Evolutionary conservation across 768 basidiomycete genomes (phyloP), one percentile per base, ranked within the genome.

Genomic region (Russula sp.): DNA sequence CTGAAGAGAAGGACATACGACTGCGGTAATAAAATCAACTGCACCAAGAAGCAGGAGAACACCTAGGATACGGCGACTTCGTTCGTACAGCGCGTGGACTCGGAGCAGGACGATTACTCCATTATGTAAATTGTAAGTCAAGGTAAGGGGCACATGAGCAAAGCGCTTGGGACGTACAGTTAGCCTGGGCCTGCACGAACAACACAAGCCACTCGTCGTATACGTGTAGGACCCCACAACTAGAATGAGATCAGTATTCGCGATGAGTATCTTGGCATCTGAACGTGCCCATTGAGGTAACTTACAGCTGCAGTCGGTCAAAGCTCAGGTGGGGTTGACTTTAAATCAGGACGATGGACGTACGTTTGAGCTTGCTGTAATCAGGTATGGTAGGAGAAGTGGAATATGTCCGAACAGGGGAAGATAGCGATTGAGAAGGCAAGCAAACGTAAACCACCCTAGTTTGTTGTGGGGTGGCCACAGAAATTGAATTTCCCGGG

Each of bases 341-440:
- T 14, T 25, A 6, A 34, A 29, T 22, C 5, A 50, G 34, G 41
- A 55, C 16, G n/a, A 42, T 16, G 20, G 34, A 61, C 60, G 60
- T 48, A 61, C 60, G 18, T 2, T 1, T 18, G n/a, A 5, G 25
- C 7, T 25, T 16, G 22, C 7, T 7, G 7, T 29, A 7, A 29
- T 22, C 22, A 71, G 69, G 54, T 69, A 70, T 22, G 66, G 68
- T 3, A 59, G 62, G 34, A 64, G 65, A 20, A 71, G 56, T 1
- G 67, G 68, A 10, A 70, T 62, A 38, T 68, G 63, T 11, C 75
- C 78, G 38, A 80, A 70, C 47, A 79, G 69, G 1, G 78, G 73
- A 36, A 79, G 66, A 57, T 83, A 83, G 10, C 82, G 78, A 60
- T 81, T 80, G 46, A 80, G 56, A 46, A 81, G 76, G 68, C 81